phyloP scores from a whole-genome alignment of 169 alveolate species.

The Plasmodium yoelii region DNA sequence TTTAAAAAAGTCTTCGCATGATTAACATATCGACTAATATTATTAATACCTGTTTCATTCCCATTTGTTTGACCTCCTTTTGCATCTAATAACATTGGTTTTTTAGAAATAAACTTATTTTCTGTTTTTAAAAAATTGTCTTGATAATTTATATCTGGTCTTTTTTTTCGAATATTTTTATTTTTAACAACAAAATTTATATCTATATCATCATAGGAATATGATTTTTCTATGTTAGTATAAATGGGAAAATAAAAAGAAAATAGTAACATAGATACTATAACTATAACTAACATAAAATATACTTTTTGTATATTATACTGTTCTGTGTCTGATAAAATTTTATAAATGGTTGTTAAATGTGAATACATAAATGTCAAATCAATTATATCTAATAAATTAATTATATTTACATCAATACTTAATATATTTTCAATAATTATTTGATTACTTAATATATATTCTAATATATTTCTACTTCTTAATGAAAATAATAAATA shows the following conservation, averaged over 20 bases:
- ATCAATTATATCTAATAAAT: conserved; percentile 59
- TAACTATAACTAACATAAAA: conserved; percentile 26
- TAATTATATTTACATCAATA: conserved; percentile 62
- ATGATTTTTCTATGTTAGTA: conserved; percentile 55
- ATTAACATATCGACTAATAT: too few relatives aligned
- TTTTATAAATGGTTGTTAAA: conserved; percentile 40
- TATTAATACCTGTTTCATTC: neutral
- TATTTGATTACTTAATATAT: conserved; percentile 52
- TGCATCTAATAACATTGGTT: neutral
- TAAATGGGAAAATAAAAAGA: conserved; percentile 69
- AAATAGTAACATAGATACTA: conserved; percentile 19
- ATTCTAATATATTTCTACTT: conserved; percentile 63
- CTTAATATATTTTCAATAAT: conserved; percentile 50
- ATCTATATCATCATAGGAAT: conserved; percentile 8
- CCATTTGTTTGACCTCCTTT: neutral
- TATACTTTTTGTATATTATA: conserved; percentile 20
- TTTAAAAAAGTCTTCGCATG: too few relatives aligned
- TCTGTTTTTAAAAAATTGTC: neutral
- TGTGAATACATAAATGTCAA: conserved; percentile 58
- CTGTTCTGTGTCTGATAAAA: neutral
- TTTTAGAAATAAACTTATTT: neutral
- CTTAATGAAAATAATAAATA: conserved; percentile 56
- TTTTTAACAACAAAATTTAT: too few relatives aligned
- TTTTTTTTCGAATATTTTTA: too few relatives aligned
- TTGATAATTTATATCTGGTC: neutral